Conservation (phyloP, 2,329 filamentous ascomycete species). For the Pseudogymnoascus sp. region DNA sequence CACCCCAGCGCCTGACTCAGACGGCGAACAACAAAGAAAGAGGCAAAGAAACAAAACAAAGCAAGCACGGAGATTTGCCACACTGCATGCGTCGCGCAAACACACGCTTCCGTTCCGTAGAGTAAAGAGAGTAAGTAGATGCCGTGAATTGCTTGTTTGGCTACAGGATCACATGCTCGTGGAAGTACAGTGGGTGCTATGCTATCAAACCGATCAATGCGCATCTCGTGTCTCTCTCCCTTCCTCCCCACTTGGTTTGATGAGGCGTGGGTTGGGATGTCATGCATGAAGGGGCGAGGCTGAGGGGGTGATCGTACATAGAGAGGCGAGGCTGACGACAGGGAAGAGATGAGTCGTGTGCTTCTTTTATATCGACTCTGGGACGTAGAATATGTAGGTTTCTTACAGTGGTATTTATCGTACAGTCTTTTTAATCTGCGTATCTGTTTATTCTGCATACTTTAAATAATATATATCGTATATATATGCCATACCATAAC, state of each 20-base stretch:
- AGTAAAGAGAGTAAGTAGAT: neutral
- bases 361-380: neutral
- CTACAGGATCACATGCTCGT: neutral
- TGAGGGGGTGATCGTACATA: neutral
- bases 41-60: neutral
- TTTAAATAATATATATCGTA: neutral
- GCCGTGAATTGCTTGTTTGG: neutral
- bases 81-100: no score
- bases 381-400: neutral
- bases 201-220: neutral
- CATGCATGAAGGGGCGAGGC: neutral
- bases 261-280: neutral
- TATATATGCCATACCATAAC: neutral
- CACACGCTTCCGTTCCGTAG: neutral
- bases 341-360: conserved; percentile 59
- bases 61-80: neutral
- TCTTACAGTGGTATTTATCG: neutral
- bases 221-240: neutral
- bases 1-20: neutral
- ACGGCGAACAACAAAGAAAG: neutral
- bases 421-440: neutral
- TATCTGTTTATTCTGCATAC: neutral
- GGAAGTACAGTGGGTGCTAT: neutral
- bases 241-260: neutral
- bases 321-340: conserved; percentile 53